A percentile compares a stretch with the other conserved stretches of the same genome.
Conservation (phyloP, 345 rosid genomes). For the Alliaria petiolata region DNA sequence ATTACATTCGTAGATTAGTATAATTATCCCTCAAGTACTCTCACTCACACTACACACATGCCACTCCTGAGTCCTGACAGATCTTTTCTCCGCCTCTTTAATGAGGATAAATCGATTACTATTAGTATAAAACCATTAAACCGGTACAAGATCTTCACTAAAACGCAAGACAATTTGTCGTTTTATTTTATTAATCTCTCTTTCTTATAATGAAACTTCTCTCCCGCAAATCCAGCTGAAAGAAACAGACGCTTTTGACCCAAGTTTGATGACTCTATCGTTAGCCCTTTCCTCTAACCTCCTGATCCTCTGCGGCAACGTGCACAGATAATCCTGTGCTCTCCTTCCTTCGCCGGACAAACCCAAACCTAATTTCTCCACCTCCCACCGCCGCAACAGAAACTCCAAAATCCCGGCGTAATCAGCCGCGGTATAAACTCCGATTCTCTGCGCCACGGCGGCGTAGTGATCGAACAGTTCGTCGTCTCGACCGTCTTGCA, state of each 20-base stretch:
- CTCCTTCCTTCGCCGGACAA: constrained; percentile 40
- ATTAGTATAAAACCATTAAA: too few relatives aligned
- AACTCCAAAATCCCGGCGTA: constrained; percentile 47
- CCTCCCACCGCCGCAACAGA: constrained; percentile 44
- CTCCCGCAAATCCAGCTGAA: constrained; percentile 24
- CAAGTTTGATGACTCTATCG: constrained; percentile 12
- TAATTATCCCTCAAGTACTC: too few relatives aligned
- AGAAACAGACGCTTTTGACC: not conserved
- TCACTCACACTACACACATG: too few relatives aligned
- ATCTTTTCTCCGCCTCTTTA: too few relatives aligned
- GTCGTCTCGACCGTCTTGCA: too few relatives aligned
- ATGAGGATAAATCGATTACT: too few relatives aligned
- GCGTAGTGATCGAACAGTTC: too few relatives aligned
- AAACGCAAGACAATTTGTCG: too few relatives aligned
- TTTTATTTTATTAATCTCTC: not conserved
- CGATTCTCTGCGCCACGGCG: too few relatives aligned
- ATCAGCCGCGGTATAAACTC: constrained; percentile 46
- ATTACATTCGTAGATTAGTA: too few relatives aligned
- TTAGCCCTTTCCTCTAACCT: constrained; percentile 26
- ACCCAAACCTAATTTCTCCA: constrained; percentile 34
- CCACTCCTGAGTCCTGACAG: too few relatives aligned
- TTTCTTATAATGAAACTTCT: not conserved
- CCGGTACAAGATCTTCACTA: too few relatives aligned
- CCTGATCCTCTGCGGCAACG: constrained; percentile 33
- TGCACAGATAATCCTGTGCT: constrained; percentile 43